These are phyloP conservation scores for Trypanosomatidae sp. DNA, from an alignment of 208 protist genomes.

Conservation along the genomic window DNA sequence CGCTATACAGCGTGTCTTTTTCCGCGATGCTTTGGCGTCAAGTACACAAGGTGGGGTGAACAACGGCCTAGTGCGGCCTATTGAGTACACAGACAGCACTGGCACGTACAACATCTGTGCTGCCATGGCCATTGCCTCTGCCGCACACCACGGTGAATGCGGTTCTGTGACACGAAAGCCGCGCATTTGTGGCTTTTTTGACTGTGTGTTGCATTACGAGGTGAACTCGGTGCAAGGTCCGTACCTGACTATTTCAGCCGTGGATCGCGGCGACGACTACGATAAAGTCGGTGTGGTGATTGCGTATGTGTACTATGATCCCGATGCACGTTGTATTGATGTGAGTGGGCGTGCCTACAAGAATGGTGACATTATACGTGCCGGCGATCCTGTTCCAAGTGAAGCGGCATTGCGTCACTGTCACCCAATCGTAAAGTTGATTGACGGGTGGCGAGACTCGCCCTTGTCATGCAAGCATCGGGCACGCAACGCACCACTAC, in stretches of 20 bases:
- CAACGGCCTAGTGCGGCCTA: constrained; percentile 69
- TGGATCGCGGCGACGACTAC: constrained; percentile 88
- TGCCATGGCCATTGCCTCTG: constrained; percentile 76
- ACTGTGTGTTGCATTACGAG: constrained; percentile 87
- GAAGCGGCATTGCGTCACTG: constrained; percentile 70
- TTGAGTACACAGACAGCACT: constrained; percentile 62
- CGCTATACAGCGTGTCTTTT: constrained; percentile 63
- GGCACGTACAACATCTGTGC: constrained; percentile 83
- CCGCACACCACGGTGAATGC: constrained; percentile 76
- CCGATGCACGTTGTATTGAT: constrained; percentile 22
- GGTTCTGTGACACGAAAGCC: constrained; percentile 85
- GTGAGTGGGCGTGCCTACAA: constrained; percentile 66
- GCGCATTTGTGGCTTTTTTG: constrained; percentile 83
- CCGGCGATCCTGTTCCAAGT: constrained; percentile 76
- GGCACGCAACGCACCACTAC: constrained; percentile 38
- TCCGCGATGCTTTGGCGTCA: constrained; percentile 26
- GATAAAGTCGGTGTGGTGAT: constrained; percentile 80
- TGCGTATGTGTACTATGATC: constrained; percentile 81
- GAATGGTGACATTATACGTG: constrained; percentile 81
- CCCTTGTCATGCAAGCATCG: constrained; percentile 61
- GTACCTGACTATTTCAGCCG: constrained; percentile 85
- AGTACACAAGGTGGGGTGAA: constrained; percentile 6
- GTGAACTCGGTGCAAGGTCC: constrained; percentile 83
- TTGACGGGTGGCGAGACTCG: constrained; percentile 64
- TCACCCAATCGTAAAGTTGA: constrained; percentile 80